A percentile compares a stretch with the other conserved stretches of the same genome.
phyloP scores from a whole-genome alignment of 164 flowering plant species.

The grape (Vitis vinifera) region ASM3070453v1 NC_081823.1:2669501-2670000 shows the following conservation, averaged over 20 bases:
- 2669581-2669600: too few species aligned
- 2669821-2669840: too few species aligned
- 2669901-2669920: constrained; percentile 16
- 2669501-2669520: too few species aligned
- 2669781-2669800: constrained; percentile 5
- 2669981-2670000: constrained; percentile 5
- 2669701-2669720: constrained; percentile 11
- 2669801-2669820: constrained; percentile 8
- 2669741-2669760: constrained; percentile 9
- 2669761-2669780: constrained; percentile 15
- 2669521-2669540: too few species aligned
- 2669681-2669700: neutral
- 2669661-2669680: neutral
- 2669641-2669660: neutral
- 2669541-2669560: too few species aligned
- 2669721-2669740: constrained; percentile 13
- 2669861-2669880: neutral
- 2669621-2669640: too few species aligned
- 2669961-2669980: constrained; percentile 16
- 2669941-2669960: constrained; percentile 8
- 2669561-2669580: too few species aligned
- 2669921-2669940: too few species aligned
- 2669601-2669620: too few species aligned
- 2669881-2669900: constrained; percentile 17
- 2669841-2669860: too few species aligned